Base-by-base conservation (phyloP, 208 protist genomes). In the Giardia duodenalis region DNA sequence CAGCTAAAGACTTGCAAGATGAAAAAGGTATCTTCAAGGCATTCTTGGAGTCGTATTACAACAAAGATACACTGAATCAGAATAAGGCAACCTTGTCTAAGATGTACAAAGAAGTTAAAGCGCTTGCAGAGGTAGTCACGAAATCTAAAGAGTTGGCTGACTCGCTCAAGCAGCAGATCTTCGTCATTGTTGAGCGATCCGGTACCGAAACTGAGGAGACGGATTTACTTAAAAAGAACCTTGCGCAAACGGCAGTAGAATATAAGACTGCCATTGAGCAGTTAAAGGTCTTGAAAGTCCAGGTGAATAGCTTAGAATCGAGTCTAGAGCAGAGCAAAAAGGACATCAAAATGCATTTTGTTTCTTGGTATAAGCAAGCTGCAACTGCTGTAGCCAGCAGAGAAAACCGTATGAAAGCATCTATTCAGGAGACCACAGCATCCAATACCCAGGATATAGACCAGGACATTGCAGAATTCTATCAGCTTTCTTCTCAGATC, bases 201-300 rank as follows among this genome's bases (percentile, higher is more conserved):
- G 86, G 86, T 46, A 3, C 22, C 4, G 86, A 89, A 45, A 89
- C 86, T 45, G 86, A 89, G 42, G 86, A 89, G 44, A 89, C 22
- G 4, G 86, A 89, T 44, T 45, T 89, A 19, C 42, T 89, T 45
- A 89, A 89, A 42, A 46, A 89, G 4, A 45, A 89, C 3, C 44
- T 89, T 19, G 44, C 86, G 4, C 22, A 44, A 46, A 46, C 42
- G 42, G 44, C 19, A 19, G 42, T 3, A 46, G 86, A 45, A 45
- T 89, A 89, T 89, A n/a, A 45, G 4, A 4, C 4, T 45, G 86
- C 22, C 22, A 4, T 89, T 89, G 4, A 89, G 42, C 19, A 44
- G 4, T 42, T 89, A 19, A 89, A 44, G 86, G 44, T 45, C 4
- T 19, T 44, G 10, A 89, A 89, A 42, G 86, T 44, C 3, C 42